Evolutionary conservation across 1,139 yeast species (phyloP), one percentile per base, ranked within the genome.

Genomic region (Kazachstania sp.): DNA sequence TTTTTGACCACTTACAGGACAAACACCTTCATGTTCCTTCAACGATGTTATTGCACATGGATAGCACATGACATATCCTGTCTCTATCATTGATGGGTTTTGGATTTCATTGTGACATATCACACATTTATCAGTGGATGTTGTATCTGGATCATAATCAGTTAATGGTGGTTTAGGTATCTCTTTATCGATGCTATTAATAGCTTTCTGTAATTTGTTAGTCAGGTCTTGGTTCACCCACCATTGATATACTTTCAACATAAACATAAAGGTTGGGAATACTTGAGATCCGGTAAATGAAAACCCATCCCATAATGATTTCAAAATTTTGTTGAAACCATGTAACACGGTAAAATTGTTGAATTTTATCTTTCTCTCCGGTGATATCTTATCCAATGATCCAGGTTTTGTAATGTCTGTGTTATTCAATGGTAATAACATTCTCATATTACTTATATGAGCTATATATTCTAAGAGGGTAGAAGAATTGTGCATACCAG

Each of bases 231-330:
- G 81, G 40, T 86, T 78, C 52, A 83, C 81, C 95, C 96, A 90
- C 97, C 97, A 90, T 64, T 92, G 97, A 45, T 88, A 73, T 56
- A 92, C 87, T 66, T 88, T 87, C 53, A 92, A 73, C 34, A 84
- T 63, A 63, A 92, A 90, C 50, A 92, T 84, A 2, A 95, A 86
- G 0, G 85, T 75, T 0, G 97, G 97, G 68, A 92, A 79, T 31
- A 85, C 71, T 8, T 67, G 66, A 2, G 71, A 65, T 28, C 77
- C 67, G 1, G 72, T 46, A 15, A 71, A 61, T 35, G 73, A 67
- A 4, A 73, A 51, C 1, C 69, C 44, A 37, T 35, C 6, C n/a
- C 39, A 30, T 5, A 38, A 12, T n/a, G 19, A 28, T 2, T 13
- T 12, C 4, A 30, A 16, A 12, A 37, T 56, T 31, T 62, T 62